Percentiles rank a stretch among this genome's conserved stretches.
These are phyloP conservation scores for Fusarium euwallaceae DNA, from an alignment of 2,329 filamentous ascomycete genomes.

Conservation along the genomic window DNA sequence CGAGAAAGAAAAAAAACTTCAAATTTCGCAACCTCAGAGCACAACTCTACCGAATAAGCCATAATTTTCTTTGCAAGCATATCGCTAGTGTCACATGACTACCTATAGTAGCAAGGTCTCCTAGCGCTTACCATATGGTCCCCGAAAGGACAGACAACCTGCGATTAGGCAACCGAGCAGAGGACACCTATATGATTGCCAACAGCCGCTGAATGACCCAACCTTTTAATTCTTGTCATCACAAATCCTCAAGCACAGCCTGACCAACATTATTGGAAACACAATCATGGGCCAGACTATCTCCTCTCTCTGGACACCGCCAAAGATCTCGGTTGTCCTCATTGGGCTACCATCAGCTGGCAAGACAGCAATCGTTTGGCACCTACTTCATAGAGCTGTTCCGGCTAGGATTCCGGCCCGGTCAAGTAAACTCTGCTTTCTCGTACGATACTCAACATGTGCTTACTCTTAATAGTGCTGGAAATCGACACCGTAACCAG, in stretches of 20 bases:
- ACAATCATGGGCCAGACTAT: constrained; percentile 5
- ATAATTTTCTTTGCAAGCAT: too few species aligned
- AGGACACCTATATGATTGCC: neutral
- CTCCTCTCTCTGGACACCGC: constrained; percentile 2
- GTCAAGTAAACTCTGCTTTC: neutral
- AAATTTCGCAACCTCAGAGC: neutral
- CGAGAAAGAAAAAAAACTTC: too few species aligned
- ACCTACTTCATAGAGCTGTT: neutral
- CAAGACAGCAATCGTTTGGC: neutral
- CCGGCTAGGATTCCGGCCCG: neutral
- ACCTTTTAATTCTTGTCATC: neutral
- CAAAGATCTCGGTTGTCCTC: neutral
- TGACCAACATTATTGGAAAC: neutral
- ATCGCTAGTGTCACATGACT: neutral
- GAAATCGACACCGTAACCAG: neutral
- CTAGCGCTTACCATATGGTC: neutral
- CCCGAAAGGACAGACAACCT: neutral
- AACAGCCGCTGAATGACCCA: neutral
- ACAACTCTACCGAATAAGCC: neutral
- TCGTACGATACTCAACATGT: neutral
- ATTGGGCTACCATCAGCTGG: constrained; percentile 1
- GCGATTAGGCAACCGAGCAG: neutral
- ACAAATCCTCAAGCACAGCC: neutral
- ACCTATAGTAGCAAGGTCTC: neutral
- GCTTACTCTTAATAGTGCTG: neutral